Base-by-base conservation (phyloP, 2,329 filamentous ascomycete genomes). In the Pseudogymnoascus sp. region DNA sequence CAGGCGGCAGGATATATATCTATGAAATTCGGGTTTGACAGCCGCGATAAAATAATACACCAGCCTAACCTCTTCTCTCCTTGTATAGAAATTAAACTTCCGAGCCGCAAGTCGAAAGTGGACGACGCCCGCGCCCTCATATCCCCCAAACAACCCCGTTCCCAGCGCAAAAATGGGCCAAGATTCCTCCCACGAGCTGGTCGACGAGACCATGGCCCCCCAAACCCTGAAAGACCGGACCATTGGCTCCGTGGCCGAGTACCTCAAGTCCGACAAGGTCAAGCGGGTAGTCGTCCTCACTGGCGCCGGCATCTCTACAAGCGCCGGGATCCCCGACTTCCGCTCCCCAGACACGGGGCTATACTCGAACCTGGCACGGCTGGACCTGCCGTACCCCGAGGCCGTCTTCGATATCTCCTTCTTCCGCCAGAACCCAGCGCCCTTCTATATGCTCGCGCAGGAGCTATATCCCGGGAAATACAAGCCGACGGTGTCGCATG, bases 381-480 rank as follows among this genome's bases (percentile, higher is more conserved):
- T 97, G 33, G 86, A 96, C 64, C 82, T 99, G 0, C 92, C 92
- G 0, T 88, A 93, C 70, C 88, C 93, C 21, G 92, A 97, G 76
- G 92, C 91, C 35, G 91, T 97, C 49, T 97, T 99, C 75, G 92
- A 96, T 71, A 93, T 99, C 66, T 80, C 80, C 63, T 99, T 90
- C 79, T 99, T 99, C 77, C 83, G 88, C 65, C 72, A 86, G 45
- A 89, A 96, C 67, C 94, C 94, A 0, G 80, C 86, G 33, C 92
- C 94, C 0, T 99, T 99, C 78, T 99, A 97, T 75, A 85, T 90
- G 1, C 83, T 99, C 37, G 93, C 93, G 12, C 89, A 89, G 69
- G 94, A 97, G 76, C 82, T 99, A 3, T 96, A 96, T 71, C 94
- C 94, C 0, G 93, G 92, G 16, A 89, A 88, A 69, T 97, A 90